These are phyloP conservation scores for Betula pendula DNA, from an alignment of 306 rosid species.

Conservation along the genomic window DNA sequence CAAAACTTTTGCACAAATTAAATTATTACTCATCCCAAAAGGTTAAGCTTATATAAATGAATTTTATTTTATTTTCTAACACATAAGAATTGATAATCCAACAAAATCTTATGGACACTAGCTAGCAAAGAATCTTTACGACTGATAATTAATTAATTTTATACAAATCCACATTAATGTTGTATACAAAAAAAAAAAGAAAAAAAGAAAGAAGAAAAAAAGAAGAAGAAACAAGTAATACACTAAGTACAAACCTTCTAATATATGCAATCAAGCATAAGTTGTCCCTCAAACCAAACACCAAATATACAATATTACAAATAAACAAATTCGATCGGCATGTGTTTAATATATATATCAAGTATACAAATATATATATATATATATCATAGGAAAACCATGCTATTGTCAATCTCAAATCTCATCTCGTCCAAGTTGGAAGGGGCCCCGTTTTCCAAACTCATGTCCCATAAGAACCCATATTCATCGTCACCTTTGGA, in stretches of 20 bases:
- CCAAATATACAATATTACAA: conserved; percentile 7
- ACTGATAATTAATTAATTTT: neutral
- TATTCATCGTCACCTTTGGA: conserved; percentile 57
- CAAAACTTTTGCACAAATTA: too few species aligned
- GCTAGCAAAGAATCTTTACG: neutral
- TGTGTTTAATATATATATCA: conserved; percentile 5
- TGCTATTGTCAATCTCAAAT: conserved; percentile 65
- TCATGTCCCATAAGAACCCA: conserved; percentile 84
- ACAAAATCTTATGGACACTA: neutral
- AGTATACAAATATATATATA: neutral
- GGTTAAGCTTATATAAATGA: too few species aligned
- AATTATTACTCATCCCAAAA: too few species aligned
- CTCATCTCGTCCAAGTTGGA: conserved; percentile 61
- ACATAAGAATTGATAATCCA: neutral
- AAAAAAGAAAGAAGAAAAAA: too few species aligned
- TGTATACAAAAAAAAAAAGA: neutral
- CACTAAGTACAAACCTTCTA: conserved; percentile 18
- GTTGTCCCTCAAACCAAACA: conserved; percentile 8
- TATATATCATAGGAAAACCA: conserved; percentile 52
- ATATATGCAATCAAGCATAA: neutral
- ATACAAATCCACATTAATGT: neutral
- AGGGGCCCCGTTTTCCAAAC: conserved; percentile 51
- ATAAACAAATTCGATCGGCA: neutral
- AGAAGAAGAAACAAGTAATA: neutral
- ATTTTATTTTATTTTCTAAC: too few species aligned